Base-by-base conservation (phyloP, 495 filamentous ascomycete species). In the Xylaria sp. region DNA sequence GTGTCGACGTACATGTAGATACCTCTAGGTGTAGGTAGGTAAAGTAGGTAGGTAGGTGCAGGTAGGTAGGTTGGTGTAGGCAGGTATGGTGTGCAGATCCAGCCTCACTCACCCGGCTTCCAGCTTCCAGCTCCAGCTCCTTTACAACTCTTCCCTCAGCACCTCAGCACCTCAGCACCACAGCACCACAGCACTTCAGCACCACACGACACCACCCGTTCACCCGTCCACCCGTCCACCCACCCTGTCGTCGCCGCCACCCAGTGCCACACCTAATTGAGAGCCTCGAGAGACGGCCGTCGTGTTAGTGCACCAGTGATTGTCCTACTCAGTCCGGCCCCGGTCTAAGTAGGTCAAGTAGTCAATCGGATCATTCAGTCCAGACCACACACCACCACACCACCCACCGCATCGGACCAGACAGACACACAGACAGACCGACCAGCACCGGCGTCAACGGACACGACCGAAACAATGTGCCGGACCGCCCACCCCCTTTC, bases 381-480 rank as follows among this genome's bases (percentile, higher is more conserved):
- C 53, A 11, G 4, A 53, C 12, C 57, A 41, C 33, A 8, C n/a
- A n/a, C n/a, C n/a, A n/a, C n/a, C n/a, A n/a, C n/a, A n/a, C n/a
- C n/a, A n/a, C n/a, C n/a, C n/a, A 2, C n/a, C 52, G 5, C 40
- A 41, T 57, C 52, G n/a, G 37, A 52, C 17, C 43, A 61, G 5
- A 48, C 21, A 29, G 15, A n/a, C 9, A 26, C 57, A 12, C 31
- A 44, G 37, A 29, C 53, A 61, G 12, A 17, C 35, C 37, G 57
- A 59, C 37, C 57, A 21, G 19, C 15, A 59, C 59, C 35, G 33
- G 50, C 35, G 58, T 55, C 46, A 21, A 63, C 33, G 46, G 44
- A 53, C 58, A 63, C 44, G 12, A 61, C 67, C 67, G 67, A 21
- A 69, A 69, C 67, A n/a, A 70, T 70, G 68, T 24, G 68, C 58